Evolutionary conservation across 2,329 filamentous ascomycete species (phyloP), one percentile per base, ranked within the genome.

Genomic region (Microascus cirrosus): DNA sequence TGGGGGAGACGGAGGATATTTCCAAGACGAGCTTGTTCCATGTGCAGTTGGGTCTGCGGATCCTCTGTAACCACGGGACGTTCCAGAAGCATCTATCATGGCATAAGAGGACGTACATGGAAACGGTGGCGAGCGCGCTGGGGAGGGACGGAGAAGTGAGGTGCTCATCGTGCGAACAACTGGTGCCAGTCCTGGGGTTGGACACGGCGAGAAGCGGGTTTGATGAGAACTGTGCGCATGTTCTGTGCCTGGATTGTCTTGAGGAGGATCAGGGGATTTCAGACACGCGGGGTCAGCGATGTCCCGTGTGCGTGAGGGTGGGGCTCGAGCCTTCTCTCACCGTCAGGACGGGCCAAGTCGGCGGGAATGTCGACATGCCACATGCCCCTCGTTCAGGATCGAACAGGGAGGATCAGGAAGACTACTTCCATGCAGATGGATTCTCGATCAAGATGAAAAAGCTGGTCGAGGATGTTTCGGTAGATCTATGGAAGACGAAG

Each of bases 61-160:
- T 77, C 6, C 60, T 79, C 1, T 78, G 76, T 63, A 79, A 79
- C 58, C 76, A 78, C 60, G 77, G 76, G 1, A 79, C 77, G 0
- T 75, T 69, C 61, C 76, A 78, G 60, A 70, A 74, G 39, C 66
- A 63, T 0, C 74, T 76, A 52, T 74, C 72, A 1, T 78, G 75
- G 75, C 65, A 65, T 50, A 68, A 66, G 28, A 66, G 67, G 3
- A 68, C 76, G n/a, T 71, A 71, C 45, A 62, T 64, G 57, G 66
- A 71, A 52, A 66, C 65, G 6, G 39, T 63, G 12, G 55, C 65
- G 11, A 50, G 51, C 10, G 64, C 61, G 12, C 24, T 65, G 11
- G 68, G 65, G 4, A 58, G 54, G 11, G 61, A 61, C 20, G 64
- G 56, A 2, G 65, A 71, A 28, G 59, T 63, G 18, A 62, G 54